Evolutionary conservation across 2,329 filamentous ascomycete genomes (phyloP), one percentile per base, ranked within the genome.

Genomic region (Fusarium nelsonii): DNA sequence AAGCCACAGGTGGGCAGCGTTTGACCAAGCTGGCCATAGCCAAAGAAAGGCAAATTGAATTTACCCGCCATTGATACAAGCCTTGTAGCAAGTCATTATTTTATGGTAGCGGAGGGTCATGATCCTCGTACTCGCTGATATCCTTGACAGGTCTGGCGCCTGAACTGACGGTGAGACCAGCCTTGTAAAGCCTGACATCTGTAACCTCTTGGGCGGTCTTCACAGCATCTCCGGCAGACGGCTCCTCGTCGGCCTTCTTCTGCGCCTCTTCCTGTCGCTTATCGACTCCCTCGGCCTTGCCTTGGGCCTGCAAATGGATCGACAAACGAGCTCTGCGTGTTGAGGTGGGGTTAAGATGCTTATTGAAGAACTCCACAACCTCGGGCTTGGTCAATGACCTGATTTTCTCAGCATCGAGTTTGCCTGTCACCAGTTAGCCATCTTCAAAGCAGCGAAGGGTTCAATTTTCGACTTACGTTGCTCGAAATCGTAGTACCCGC

Each of bases 401-500:
- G 72, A 98, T 88, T 53, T 89, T 82, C 32, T 87, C 88, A 10
- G 93, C 94, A 76, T 98, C 95, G 46, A 87, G 86, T 70, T 93
- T 90, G 46, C 88, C 91, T 93, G 34, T 51, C 26, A 14, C 23
- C 8, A 26, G 58, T 77, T 67, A 77, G 70, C 46, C 34, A 26
- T 30, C 18, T 33, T 34, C 12, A 39, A 39, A 11, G 5, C 3
- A n/a, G 18, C 18, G 6, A 8, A n/a, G 14, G 16, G 8, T 15
- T 14, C 4, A 8, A 16, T 20, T 23, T 18, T 48, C 15, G 2
- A 83, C 88, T 79, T 84, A 94, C 95, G 88, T 77, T 92, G 89
- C 74, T 93, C 86, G 79, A 98, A 99, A 79, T 97, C 94, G 78
- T 94, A 97, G 71, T 91, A 92, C 77, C 97, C 94, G 53, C 86